Conservation (phyloP, 129 eudicot genomes). For the Sambucus nigra region DNA sequence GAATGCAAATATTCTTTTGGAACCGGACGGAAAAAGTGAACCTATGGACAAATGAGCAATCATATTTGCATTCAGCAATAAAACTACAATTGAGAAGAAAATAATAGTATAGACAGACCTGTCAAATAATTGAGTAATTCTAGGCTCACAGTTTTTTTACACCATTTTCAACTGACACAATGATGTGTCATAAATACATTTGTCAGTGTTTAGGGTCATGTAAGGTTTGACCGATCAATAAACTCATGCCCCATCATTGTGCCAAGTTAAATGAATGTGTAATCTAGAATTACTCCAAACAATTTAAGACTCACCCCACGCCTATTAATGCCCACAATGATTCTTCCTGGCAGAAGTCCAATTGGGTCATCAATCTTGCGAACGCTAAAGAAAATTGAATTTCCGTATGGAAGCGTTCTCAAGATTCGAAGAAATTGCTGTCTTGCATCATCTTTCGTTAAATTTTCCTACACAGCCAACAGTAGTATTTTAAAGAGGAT, state of each 20-base stretch:
- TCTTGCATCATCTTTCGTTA: slow-evolving; percentile 93
- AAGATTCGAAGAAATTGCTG: slow-evolving; percentile 78
- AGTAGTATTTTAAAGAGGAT: slow-evolving; percentile 6
- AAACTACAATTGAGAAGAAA: neutral
- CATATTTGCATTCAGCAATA: neutral
- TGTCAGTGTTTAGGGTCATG: too few relatives aligned
- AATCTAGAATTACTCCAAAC: too few relatives aligned
- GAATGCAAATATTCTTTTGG: slow-evolving; percentile 97
- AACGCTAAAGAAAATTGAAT: slow-evolving; percentile 90
- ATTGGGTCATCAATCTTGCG: slow-evolving; percentile 99
- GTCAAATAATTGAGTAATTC: too few relatives aligned
- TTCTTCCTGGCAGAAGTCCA: slow-evolving; percentile 88
- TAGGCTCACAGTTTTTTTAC: too few relatives aligned
- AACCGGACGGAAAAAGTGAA: slow-evolving; percentile 98
- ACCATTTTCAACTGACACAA: too few relatives aligned
- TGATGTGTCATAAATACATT: too few relatives aligned
- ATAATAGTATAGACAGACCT: too few relatives aligned
- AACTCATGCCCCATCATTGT: too few relatives aligned
- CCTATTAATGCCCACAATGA: slow-evolving; percentile 85
- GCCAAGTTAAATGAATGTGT: neutral
- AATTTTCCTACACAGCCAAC: slow-evolving; percentile 53
- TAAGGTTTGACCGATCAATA: too few relatives aligned
- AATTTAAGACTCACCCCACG: slow-evolving; percentile 89
- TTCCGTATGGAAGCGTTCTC: slow-evolving; percentile 88
- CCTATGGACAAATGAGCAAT: slow-evolving; percentile 34